Evolutionary conservation across 2,329 filamentous ascomycete species (phyloP), one percentile per base, ranked within the genome.

Genomic region (Calonectria hawksworthii): DNA sequence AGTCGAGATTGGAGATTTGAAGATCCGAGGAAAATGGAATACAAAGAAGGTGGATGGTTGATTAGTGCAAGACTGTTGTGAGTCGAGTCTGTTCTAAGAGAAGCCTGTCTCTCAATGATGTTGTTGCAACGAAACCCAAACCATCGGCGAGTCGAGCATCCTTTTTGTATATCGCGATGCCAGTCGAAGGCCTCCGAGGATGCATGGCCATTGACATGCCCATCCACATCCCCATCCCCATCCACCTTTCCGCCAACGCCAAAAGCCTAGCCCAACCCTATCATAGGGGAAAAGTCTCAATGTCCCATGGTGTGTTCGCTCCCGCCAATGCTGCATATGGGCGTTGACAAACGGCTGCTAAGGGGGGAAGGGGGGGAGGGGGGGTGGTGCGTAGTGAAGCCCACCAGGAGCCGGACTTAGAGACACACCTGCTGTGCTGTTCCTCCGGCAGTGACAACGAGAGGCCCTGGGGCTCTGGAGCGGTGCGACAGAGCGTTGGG

Each of bases 141-240:
- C 65, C 74, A 74, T 77, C 26, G 54, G 64, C 61, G 78, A 77
- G 61, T 74, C 61, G 65, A 70, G 74, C 76, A 81, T 79, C 78
- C 80, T 80, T 81, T 81, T 80, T 82, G 80, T 82, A 82, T 80
- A 82, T 81, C 78, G 75, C 76, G 71, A 81, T 75, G 69, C 68
- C 72, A 34, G 73, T 75, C 75, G 79, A 81, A 81, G 79, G 80
- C 80, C 80, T 81, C 80, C 80, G 75, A 74, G 23, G 21, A 28
- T 63, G 56, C 36, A 63, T 63, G 56, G 34, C 16, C 56, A 63
- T 63, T 26, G 34, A 41, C 34, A 74, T 71, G 36, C 63, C 64
- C 75, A 78, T 68, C 73, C 75, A 38, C 59, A 77, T 80, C 75
- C 79, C 72, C 65, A 74, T 73, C 64, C 65, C 72, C 76, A 79